A percentile compares a stretch with the other conserved stretches of the same genome.
These are phyloP conservation scores for Coemansia sp. DNA, from an alignment of 192 early-diverging fungal genomes.

Conservation along the genomic window DNA sequence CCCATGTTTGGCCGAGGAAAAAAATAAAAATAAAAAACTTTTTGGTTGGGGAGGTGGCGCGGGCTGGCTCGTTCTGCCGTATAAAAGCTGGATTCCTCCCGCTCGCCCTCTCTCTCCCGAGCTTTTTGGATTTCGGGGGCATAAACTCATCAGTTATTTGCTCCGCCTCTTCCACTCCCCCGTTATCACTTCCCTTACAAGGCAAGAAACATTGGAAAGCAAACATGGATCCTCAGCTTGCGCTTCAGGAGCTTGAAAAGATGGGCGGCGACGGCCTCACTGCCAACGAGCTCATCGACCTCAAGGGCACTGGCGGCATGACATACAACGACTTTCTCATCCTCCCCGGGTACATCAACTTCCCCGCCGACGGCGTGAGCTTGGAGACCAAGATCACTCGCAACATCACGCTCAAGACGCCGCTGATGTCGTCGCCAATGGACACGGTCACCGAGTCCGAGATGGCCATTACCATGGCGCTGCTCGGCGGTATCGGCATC, in stretches of 20 bases:
- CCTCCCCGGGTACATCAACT: constrained; percentile 95
- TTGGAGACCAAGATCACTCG: constrained; percentile 89
- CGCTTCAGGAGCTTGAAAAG: constrained; percentile 51
- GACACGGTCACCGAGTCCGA: constrained; percentile 98
- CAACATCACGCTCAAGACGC: constrained; percentile 90
- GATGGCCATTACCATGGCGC: constrained; percentile 99
- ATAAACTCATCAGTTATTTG: constrained; percentile 39
- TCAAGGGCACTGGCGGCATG: constrained; percentile 78
- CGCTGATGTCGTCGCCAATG: constrained; percentile 96
- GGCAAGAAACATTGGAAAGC: neutral
- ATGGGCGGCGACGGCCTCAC: constrained; percentile 79
- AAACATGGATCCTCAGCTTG: constrained; percentile 43
- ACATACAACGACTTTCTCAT: constrained; percentile 99
- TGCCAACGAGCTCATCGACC: constrained; percentile 83
- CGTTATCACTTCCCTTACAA: neutral
- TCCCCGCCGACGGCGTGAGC: constrained; percentile 77
- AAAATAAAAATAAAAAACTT: neutral
- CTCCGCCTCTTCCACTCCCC: constrained; percentile 8
- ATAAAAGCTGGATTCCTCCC: constrained; percentile 21
- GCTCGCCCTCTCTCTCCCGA: neutral
- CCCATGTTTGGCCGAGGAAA: neutral
- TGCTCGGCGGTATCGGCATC: constrained; percentile 94
- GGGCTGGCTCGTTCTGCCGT: neutral
- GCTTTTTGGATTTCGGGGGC: constrained; percentile 33
- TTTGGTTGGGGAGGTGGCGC: neutral